Percentiles rank a stretch among this genome's conserved stretches.
phyloP scores from a whole-genome alignment of 208 protist species.

The Angomonas deanei region DNA sequence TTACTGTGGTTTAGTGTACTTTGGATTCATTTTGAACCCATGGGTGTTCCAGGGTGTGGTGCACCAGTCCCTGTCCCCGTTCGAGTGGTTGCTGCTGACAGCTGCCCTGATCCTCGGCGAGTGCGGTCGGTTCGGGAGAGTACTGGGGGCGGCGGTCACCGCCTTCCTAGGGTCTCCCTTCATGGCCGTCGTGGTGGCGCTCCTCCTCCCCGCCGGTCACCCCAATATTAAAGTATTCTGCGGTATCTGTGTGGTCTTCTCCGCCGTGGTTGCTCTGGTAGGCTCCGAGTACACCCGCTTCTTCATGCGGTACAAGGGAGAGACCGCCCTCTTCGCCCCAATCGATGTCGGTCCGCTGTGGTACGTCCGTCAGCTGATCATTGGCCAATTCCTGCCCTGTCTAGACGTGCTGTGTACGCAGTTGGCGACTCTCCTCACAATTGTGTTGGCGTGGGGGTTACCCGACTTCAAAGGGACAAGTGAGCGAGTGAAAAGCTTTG shows the following conservation, averaged over 20 bases:
- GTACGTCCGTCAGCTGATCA: constrained; percentile 71
- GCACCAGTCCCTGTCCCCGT: constrained; percentile 45
- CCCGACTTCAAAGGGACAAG: not conserved
- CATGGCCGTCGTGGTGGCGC: constrained; percentile 40
- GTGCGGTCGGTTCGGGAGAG: constrained; percentile 17
- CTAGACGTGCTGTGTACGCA: constrained; percentile 49
- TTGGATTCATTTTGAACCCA: constrained; percentile 63
- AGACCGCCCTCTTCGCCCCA: constrained; percentile 53
- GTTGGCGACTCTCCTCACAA: constrained; percentile 40
- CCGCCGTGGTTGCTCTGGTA: constrained; percentile 5
- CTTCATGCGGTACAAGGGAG: constrained; percentile 3
- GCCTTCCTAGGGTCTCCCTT: constrained; percentile 48
- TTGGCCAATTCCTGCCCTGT: constrained; percentile 42
- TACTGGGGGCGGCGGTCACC: not conserved
- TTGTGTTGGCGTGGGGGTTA: constrained; percentile 21
- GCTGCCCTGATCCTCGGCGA: constrained; percentile 22
- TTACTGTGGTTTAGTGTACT: constrained; percentile 35
- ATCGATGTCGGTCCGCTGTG: constrained; percentile 66
- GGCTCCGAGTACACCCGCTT: not conserved
- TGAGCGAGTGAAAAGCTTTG: not conserved
- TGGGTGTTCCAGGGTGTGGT: constrained; percentile 34
- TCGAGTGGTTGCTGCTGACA: constrained; percentile 51
- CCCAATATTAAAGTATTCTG: not conserved
- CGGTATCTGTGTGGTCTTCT: constrained; percentile 6
- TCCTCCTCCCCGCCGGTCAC: constrained; percentile 50